Evolutionary conservation across 2,329 filamentous ascomycete species (phyloP).

Genomic region (Fusarium nygamai): DNA sequence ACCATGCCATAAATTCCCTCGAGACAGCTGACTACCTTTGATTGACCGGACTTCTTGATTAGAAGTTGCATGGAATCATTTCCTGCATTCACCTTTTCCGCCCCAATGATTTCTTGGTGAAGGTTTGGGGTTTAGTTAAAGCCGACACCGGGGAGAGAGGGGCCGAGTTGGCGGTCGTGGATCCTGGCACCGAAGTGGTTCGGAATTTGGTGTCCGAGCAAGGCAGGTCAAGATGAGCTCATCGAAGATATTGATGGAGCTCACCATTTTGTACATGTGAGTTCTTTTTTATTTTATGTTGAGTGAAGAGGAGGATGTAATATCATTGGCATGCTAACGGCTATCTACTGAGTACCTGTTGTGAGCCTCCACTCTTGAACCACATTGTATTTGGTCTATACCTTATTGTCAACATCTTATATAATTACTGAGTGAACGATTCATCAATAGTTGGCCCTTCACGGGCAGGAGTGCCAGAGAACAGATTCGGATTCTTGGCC

Average conservation of each 20-base stretch:
- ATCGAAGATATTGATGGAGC: not conserved
- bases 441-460: slow-evolving; percentile 10
- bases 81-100: slow-evolving; percentile 27
- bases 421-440: not conserved
- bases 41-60: slow-evolving; percentile 11
- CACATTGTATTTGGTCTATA: not conserved
- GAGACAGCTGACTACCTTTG: slow-evolving; percentile 7
- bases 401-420: not conserved
- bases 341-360: not conserved
- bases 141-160: slow-evolving; percentile 42
- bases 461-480: not conserved
- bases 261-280: not conserved
- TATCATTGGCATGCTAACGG: not conserved
- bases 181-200: slow-evolving; percentile 1
- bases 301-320: not conserved
- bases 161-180: slow-evolving; percentile 34
- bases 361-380: not conserved
- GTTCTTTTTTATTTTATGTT: not conserved
- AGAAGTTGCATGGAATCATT: slow-evolving; percentile 6
- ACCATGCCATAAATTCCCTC: slow-evolving; percentile 37
- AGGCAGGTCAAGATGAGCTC: not conserved
- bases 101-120: slow-evolving; percentile 38
- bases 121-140: slow-evolving; percentile 16
- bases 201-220: slow-evolving; percentile 41
- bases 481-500: not conserved